These are phyloP conservation scores for Punctularia strigosozonata DNA, from an alignment of 768 basidiomycete species.

Conservation along the genomic window DNA sequence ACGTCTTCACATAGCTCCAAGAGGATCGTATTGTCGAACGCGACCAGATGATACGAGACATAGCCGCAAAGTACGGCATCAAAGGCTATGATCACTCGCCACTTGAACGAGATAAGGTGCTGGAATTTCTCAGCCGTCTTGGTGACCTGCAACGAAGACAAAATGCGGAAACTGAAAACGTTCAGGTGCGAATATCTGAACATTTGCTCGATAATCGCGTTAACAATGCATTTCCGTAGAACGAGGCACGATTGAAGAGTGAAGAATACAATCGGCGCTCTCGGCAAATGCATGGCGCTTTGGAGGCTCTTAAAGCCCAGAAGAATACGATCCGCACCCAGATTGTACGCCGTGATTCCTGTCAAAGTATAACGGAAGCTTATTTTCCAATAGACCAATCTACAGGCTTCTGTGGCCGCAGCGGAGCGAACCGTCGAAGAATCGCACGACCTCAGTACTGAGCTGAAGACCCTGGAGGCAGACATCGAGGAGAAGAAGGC, in stretches of 20 bases:
- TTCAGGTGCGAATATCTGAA: constrained; percentile 38
- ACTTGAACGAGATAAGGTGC: constrained; percentile 57
- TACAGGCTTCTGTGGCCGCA: constrained; percentile 35
- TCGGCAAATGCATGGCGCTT: constrained; percentile 40
- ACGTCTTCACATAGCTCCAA: constrained; percentile 51
- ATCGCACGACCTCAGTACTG: constrained; percentile 39
- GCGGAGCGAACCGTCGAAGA: constrained; percentile 47
- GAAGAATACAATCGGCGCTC: constrained; percentile 57
- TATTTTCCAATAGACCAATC: constrained; percentile 12
- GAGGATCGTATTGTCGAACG: constrained; percentile 56
- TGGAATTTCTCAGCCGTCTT: constrained; percentile 61
- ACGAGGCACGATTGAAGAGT: constrained; percentile 39
- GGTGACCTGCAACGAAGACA: constrained; percentile 51
- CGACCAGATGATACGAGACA: constrained; percentile 61
- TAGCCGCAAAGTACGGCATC: constrained; percentile 57
- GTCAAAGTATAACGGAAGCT: no score
- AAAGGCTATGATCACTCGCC: constrained; percentile 63
- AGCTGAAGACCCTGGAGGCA: constrained; percentile 37
- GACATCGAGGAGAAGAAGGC: constrained; percentile 63
- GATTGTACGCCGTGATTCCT: constrained; percentile 31
- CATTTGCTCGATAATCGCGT: neutral
- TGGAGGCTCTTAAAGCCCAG: constrained; percentile 44
- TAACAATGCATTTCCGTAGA: constrained; percentile 21
- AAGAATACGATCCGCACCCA: constrained; percentile 40
- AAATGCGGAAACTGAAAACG: constrained; percentile 47